A percentile compares a stretch with the other conserved stretches of the same genome.
Evolutionary conservation across 345 rosid genomes (phyloP).

Genomic region (Bruguiera parviflora): DNA sequence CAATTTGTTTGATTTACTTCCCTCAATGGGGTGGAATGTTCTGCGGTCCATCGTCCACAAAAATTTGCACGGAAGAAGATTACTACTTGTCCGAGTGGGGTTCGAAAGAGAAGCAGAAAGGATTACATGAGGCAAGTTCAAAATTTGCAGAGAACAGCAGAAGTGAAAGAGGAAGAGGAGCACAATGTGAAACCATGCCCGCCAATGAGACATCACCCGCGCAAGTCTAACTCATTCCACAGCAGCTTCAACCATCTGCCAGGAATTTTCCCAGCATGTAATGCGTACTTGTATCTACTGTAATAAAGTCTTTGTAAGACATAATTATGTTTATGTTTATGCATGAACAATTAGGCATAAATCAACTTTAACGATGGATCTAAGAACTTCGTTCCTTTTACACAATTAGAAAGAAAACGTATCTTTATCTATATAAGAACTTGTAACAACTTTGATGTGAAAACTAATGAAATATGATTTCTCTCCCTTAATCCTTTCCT

Average conservation of each 20-base stretch:
- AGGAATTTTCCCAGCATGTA: background rate
- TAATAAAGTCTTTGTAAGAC: too few relatives aligned
- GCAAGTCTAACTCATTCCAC: slow-evolving; percentile 20
- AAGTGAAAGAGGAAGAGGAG: slow-evolving; percentile 55
- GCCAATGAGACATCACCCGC: slow-evolving; percentile 6
- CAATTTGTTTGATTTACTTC: slow-evolving; percentile 59
- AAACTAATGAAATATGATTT: too few relatives aligned
- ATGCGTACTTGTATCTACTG: background rate
- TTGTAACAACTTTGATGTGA: too few relatives aligned
- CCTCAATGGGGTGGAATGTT: slow-evolving; percentile 99
- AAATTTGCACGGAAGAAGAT: slow-evolving; percentile 57
- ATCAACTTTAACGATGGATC: too few relatives aligned
- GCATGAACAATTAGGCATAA: too few relatives aligned
- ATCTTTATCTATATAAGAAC: too few relatives aligned
- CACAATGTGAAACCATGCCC: slow-evolving; percentile 13
- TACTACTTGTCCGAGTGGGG: slow-evolving; percentile 80
- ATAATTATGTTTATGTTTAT: too few relatives aligned
- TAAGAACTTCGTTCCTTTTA: too few relatives aligned
- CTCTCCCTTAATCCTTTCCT: too few relatives aligned
- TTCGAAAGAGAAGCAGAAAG: slow-evolving; percentile 41
- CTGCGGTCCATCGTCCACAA: slow-evolving; percentile 53
- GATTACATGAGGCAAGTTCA: slow-evolving; percentile 51
- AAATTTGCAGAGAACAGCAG: slow-evolving; percentile 72
- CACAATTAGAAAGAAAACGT: too few relatives aligned
- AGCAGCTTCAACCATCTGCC: background rate